These are phyloP conservation scores for Dianthus caryophyllus DNA, from an alignment of 148 eudicot species.

Conservation along the genomic window DNA sequence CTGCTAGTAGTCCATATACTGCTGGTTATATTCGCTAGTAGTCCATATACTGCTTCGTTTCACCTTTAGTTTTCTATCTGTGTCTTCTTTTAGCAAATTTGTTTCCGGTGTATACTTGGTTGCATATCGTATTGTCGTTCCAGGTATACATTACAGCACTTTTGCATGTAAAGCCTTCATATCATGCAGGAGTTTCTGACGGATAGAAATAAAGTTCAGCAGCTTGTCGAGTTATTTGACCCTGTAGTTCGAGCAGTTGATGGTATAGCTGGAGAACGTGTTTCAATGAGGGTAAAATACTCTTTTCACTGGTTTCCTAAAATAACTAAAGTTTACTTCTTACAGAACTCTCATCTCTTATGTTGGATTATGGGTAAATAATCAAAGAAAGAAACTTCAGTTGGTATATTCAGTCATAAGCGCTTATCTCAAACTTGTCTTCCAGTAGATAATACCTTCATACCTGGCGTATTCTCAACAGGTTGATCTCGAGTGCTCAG, in stretches of 20 bases:
- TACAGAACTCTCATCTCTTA: background rate
- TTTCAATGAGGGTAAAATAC: conserved; percentile 84
- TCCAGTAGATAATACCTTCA: background rate
- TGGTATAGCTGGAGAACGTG: conserved; percentile 77
- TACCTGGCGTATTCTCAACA: conserved; percentile 26
- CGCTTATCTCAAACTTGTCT: too few relatives aligned
- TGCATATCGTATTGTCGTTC: too few relatives aligned
- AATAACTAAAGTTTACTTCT: background rate
- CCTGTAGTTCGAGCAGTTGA: conserved; percentile 81
- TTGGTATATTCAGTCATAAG: background rate
- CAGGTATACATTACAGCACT: background rate
- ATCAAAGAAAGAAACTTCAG: background rate
- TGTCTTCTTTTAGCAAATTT: background rate
- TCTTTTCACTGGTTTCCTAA: conserved; percentile 6
- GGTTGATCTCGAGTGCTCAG: conserved; percentile 92
- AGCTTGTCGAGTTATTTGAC: conserved; percentile 73
- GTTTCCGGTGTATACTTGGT: background rate
- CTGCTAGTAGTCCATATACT: too few relatives aligned
- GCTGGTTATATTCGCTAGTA: too few relatives aligned
- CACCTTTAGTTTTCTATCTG: background rate
- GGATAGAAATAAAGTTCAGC: conserved; percentile 74
- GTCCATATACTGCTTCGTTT: background rate
- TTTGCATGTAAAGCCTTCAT: background rate
- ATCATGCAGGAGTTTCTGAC: conserved; percentile 70
- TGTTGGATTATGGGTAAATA: background rate